These are phyloP conservation scores for Phytophthora quininea DNA, from an alignment of 352 stramenopile species.

Conservation along the genomic window DNA sequence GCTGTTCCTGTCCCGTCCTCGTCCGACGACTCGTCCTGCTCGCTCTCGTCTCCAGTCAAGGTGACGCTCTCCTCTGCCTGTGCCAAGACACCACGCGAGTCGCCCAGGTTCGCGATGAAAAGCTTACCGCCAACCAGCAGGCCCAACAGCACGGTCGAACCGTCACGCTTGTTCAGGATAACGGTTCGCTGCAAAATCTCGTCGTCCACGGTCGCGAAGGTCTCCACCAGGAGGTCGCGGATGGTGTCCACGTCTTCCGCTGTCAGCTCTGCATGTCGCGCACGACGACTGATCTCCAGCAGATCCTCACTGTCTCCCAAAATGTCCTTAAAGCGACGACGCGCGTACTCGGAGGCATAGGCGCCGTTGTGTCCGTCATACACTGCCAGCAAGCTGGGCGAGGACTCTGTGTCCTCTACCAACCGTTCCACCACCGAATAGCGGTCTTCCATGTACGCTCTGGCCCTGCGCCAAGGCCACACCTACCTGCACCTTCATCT, in stretches of 20 bases:
- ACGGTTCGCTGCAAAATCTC: constrained; percentile 77
- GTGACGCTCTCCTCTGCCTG: constrained; percentile 32
- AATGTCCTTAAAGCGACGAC: constrained; percentile 63
- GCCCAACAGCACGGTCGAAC: constrained; percentile 76
- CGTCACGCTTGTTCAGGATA: constrained; percentile 71
- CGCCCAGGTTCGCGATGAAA: constrained; percentile 81
- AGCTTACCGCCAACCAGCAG: constrained; percentile 73
- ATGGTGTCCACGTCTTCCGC: constrained; percentile 58
- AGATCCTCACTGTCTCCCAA: constrained; percentile 56
- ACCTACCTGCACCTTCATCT: constrained; percentile 57
- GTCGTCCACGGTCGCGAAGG: constrained; percentile 70
- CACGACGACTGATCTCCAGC: constrained; percentile 49
- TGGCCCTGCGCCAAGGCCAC: constrained; percentile 63
- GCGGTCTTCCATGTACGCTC: constrained; percentile 84
- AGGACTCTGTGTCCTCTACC: constrained; percentile 43
- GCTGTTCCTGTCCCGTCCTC: constrained; percentile 28
- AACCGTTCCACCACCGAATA: constrained; percentile 70
- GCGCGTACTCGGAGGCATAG: constrained; percentile 69
- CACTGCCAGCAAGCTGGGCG: constrained; percentile 63
- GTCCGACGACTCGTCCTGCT: constrained; percentile 18
- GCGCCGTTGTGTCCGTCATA: constrained; percentile 83
- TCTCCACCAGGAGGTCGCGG: constrained; percentile 52
- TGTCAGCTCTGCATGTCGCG: constrained; percentile 34
- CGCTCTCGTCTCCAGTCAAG: constrained; percentile 11
- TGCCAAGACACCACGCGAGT: constrained; percentile 69